Conservation (phyloP, 192 early-diverging fungal genomes). For the Rhizophlyctis rosea region DNA sequence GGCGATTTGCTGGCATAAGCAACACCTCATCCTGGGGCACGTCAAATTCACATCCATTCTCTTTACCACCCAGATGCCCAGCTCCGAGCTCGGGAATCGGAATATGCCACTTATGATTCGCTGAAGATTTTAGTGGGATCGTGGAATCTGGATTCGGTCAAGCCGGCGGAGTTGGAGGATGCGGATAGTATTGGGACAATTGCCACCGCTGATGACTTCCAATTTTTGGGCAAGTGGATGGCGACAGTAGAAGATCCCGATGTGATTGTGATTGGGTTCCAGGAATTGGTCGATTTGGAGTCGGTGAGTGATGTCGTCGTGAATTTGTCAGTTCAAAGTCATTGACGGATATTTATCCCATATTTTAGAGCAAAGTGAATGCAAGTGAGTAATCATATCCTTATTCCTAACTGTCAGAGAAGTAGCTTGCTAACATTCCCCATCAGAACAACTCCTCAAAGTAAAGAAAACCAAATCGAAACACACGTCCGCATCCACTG, state of each 20-base stretch:
- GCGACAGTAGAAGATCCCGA: constrained; percentile 60
- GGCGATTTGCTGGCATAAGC: no score
- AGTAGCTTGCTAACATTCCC: no score
- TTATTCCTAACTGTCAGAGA: background rate
- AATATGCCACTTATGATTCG: constrained; percentile 63
- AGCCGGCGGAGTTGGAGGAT: constrained; percentile 73
- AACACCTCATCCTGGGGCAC: no score
- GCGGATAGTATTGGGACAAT: no score
- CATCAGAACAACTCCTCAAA: constrained; percentile 44
- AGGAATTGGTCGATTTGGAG: constrained; percentile 85
- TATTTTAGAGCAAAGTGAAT: no score
- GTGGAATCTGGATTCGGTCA: constrained; percentile 91
- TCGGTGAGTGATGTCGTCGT: no score
- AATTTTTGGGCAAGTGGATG: constrained; percentile 41
- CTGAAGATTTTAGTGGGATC: constrained; percentile 77
- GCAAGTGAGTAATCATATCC: constrained; percentile 59
- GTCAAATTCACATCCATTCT: background rate
- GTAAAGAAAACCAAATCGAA: constrained; percentile 52
- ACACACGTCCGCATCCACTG: constrained; percentile 36
- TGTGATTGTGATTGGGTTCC: constrained; percentile 79
- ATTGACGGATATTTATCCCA: no score
- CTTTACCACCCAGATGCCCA: constrained; percentile 43
- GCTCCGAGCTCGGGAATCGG: constrained; percentile 56
- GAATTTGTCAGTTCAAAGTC: no score
- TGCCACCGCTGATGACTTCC: constrained; percentile 43